Evolutionary conservation across 345 rosid species (phyloP).

Genomic region (Pugionium cornutum): DNA sequence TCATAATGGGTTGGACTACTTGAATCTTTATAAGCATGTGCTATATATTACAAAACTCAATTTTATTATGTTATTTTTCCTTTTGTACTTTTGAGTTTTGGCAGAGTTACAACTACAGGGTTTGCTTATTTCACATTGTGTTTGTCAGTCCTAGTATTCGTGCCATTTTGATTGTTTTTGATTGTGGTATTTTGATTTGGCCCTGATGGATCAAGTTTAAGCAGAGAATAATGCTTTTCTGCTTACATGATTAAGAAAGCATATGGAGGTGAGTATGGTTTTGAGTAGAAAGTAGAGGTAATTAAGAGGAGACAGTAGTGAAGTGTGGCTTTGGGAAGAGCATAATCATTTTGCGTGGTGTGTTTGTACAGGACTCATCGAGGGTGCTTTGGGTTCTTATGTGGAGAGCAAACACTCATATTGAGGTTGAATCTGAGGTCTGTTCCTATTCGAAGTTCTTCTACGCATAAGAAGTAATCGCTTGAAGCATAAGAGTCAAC

Average conservation of each 20-base stretch:
- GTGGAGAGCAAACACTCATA: slow-evolving; percentile 12
- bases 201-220: slow-evolving; percentile 8
- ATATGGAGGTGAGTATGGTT: slow-evolving; percentile 48
- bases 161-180: slow-evolving; percentile 5
- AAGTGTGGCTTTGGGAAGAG: slow-evolving; percentile 24
- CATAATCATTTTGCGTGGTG: slow-evolving; percentile 69
- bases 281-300: slow-evolving; percentile 60
- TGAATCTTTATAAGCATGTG: slow-evolving; percentile 60
- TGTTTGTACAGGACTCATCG: slow-evolving; percentile 47
- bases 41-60: slow-evolving; percentile 51
- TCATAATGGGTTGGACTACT: slow-evolving; percentile 72
- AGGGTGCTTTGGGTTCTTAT: slow-evolving; percentile 21
- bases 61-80: slow-evolving; percentile 43
- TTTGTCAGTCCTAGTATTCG: slow-evolving; percentile 15
- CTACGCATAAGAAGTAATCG: neutral
- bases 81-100: slow-evolving; percentile 63
- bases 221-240: slow-evolving; percentile 14
- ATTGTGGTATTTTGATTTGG: slow-evolving; percentile 20
- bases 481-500: slow-evolving; percentile 11
- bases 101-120: slow-evolving; percentile 58
- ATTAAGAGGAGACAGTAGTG: slow-evolving; percentile 38
- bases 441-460: slow-evolving; percentile 16
- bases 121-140: slow-evolving; percentile 22
- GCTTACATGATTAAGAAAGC: slow-evolving; percentile 22
- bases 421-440: neutral